A percentile compares a stretch with the other conserved stretches of the same genome.
phyloP scores from a whole-genome alignment of 1,284 basidiomycete species.

The Ceratobasidium sp. region DNA sequence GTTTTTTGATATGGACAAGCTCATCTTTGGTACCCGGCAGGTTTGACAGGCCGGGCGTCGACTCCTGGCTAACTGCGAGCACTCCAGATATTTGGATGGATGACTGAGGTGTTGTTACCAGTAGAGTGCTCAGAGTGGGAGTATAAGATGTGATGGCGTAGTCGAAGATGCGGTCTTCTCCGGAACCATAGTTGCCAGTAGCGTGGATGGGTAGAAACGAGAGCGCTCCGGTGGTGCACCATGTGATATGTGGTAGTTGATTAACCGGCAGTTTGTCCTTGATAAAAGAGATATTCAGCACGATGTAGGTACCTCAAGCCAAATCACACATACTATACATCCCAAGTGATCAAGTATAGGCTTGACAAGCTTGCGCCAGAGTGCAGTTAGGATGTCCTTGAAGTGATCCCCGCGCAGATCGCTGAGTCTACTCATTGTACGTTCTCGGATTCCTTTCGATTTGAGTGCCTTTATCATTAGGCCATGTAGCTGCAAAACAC shows the following conservation, averaged over 20 bases:
- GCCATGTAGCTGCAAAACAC: not conserved
- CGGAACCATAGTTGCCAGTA: constrained; percentile 47
- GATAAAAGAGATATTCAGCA: not conserved
- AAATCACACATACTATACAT: not conserved
- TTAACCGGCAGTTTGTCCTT: not conserved
- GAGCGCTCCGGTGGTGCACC: constrained; percentile 54
- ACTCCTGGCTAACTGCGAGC: not conserved
- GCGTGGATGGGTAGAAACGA: constrained; percentile 54
- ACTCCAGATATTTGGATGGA: not conserved
- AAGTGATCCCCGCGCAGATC: not conserved
- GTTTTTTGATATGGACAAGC: not conserved
- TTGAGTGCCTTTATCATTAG: not conserved
- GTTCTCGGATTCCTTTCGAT: not conserved
- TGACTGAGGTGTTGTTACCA: not conserved
- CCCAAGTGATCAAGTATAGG: constrained; percentile 19
- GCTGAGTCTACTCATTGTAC: not conserved
- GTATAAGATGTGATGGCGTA: not conserved
- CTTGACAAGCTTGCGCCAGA: constrained; percentile 39
- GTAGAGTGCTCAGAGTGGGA: not conserved
- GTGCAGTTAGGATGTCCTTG: not conserved
- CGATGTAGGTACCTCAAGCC: not conserved
- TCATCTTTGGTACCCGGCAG: not conserved
- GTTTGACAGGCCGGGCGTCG: too few species aligned
- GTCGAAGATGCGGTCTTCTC: not conserved
- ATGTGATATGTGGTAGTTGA: constrained; percentile 49